phyloP scores from a whole-genome alignment of 1,284 basidiomycete genomes.

The Cutaneotrichosporon cavernicola region DNA sequence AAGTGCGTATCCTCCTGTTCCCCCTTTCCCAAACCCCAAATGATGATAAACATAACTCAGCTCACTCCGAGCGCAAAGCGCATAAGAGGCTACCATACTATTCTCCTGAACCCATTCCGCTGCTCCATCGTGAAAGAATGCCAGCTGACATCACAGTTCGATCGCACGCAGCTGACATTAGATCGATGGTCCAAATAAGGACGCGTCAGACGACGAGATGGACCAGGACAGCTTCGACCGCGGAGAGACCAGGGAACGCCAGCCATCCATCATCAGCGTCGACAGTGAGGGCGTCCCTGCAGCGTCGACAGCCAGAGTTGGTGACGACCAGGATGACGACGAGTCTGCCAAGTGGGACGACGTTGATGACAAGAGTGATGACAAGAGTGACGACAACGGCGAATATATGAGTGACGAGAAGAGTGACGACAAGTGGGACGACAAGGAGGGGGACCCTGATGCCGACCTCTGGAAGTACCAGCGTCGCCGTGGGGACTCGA shows the following conservation, averaged over 20 bases:
- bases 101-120: background rate
- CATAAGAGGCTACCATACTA: background rate
- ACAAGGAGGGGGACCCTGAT: background rate
- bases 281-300: background rate
- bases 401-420: background rate
- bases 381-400: constrained; percentile 6
- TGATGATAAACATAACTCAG: constrained; percentile 2
- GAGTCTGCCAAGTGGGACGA: background rate
- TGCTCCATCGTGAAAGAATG: background rate
- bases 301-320: background rate
- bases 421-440: background rate
- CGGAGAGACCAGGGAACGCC: background rate
- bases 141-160: background rate
- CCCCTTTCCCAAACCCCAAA: background rate
- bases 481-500: background rate
- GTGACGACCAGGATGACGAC: background rate
- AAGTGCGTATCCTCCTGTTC: background rate
- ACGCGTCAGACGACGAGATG: constrained; percentile 4
- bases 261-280: background rate
- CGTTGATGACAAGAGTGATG: background rate
- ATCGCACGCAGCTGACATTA: constrained; percentile 1
- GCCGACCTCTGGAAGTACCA: background rate
- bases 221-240: constrained; percentile 2
- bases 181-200: constrained; percentile 12
- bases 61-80: constrained; percentile 3